phyloP scores from a whole-genome alignment of 2,329 filamentous ascomycete genomes.

The Fusarium sterilihyphosum region DNA sequence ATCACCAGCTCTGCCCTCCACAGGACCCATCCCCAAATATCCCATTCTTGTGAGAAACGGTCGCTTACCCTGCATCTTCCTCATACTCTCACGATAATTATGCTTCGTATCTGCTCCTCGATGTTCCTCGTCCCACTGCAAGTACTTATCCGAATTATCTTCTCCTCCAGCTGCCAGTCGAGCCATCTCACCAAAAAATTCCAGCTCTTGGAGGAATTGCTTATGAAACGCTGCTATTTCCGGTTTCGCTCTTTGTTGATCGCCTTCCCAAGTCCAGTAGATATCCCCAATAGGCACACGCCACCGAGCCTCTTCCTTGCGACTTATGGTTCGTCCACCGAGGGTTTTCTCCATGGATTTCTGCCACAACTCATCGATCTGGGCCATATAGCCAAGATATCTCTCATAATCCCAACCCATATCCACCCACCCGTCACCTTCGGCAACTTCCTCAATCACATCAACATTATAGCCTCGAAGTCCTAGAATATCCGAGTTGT shows the following conservation, averaged over 20 bases:
- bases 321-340: fast-evolving
- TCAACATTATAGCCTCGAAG: background rate
- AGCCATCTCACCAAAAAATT: background rate
- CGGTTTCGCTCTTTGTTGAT: background rate
- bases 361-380: background rate
- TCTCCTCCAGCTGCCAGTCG: background rate
- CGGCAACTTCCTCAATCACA: background rate
- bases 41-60: background rate
- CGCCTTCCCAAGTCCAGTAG: background rate
- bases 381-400: background rate
- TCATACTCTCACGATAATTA: background rate
- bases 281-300: background rate
- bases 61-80: background rate
- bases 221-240: fast-evolving
- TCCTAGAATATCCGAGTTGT: background rate
- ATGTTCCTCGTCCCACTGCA: background rate
- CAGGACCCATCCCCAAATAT: background rate
- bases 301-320: background rate
- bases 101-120: background rate
- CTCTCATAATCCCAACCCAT: background rate
- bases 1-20: background rate
- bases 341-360: background rate
- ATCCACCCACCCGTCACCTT: background rate
- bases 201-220: background rate
- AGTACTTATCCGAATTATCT: background rate